Conservation (phyloP, 2,329 filamentous ascomycete genomes). For the Calonectria ilicicola region DNA sequence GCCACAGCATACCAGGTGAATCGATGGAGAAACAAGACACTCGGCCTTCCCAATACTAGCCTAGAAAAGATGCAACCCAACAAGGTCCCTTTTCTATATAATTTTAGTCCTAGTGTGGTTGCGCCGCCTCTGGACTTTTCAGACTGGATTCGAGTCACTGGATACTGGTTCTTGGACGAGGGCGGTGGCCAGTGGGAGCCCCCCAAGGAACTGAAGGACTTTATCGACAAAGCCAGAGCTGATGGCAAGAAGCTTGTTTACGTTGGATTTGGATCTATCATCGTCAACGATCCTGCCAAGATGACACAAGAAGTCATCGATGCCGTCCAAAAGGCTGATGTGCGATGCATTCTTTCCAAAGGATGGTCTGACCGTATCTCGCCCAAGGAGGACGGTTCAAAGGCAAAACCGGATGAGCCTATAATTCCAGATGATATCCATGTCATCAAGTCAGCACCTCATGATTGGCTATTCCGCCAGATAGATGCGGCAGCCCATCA, state of each 20-base stretch:
- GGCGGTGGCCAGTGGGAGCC: slow-evolving; percentile 74
- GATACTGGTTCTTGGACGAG: slow-evolving; percentile 98
- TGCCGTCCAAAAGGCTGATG: slow-evolving; percentile 89
- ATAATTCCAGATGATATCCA: slow-evolving; percentile 84
- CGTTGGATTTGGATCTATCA: slow-evolving; percentile 96
- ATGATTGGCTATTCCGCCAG: slow-evolving; percentile 96
- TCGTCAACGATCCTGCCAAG: slow-evolving; percentile 88
- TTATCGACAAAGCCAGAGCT: slow-evolving; percentile 83
- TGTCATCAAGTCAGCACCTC: slow-evolving; percentile 89
- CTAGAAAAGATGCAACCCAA: slow-evolving; percentile 94
- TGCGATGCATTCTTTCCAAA: slow-evolving; percentile 94
- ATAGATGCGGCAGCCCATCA: slow-evolving; percentile 96
- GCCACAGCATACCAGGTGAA: slow-evolving; percentile 93
- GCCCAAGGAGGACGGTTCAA: slow-evolving; percentile 58
- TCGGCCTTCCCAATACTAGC: slow-evolving; percentile 83
- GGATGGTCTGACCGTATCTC: slow-evolving; percentile 89
- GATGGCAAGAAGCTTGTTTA: slow-evolving; percentile 96
- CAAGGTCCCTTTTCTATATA: slow-evolving; percentile 98
- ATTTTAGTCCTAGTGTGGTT: slow-evolving; percentile 95
- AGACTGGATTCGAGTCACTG: slow-evolving; percentile 97
- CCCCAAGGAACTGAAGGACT: slow-evolving; percentile 79
- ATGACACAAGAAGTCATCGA: slow-evolving; percentile 95
- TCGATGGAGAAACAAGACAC: slow-evolving; percentile 85
- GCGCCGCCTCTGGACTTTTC: slow-evolving; percentile 93
- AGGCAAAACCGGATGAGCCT: slow-evolving; percentile 69